Evolutionary conservation across 495 filamentous ascomycete species (phyloP), one percentile per base, ranked within the genome.

Genomic region (Penicillium coffeae): DNA sequence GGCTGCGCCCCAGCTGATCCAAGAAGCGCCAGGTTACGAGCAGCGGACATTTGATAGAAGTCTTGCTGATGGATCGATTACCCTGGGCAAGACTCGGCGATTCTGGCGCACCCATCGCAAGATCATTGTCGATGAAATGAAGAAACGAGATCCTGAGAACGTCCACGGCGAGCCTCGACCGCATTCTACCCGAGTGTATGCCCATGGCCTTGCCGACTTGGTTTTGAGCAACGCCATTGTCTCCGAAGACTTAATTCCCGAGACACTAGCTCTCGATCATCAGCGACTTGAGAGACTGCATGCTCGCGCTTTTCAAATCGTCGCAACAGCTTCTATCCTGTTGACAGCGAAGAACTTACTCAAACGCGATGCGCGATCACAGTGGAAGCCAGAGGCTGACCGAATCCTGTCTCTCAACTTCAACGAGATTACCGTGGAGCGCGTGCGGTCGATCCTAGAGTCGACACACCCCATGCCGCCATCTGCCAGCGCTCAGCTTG

Each of bases 271-370:
- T 15, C 82, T 97, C 8, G 93, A 98, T 57, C 66, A 72, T 37
- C 79, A 81, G 36, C 87, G 94, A 18, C 74, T 91, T 22, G 64
- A 70, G 19, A 76, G 78, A 21, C 74, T 89, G 33, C 87, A 90
- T 21, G 71, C 74, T 6, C 76, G 85, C 22, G 78, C 84, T 8
- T 80, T 91, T 46, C 82, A 84, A 38, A 85, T 93, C 52, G 81
- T 90, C 18, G 87, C 89, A 15, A 80, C 90, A 7, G 88, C 88
- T 14, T 79, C 83, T 16, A 90, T 97, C 45, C 75, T 95, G 6
- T 66, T 97, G 25, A 94, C 94, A 1, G 89, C 88, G 55, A 98
- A 98, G 74, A 97, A 95, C 60, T 75, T 96, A 9, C 83, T 98
- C 38, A 95, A 94, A 67, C 86, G 93, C 16, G 92, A 97, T 64